A percentile compares a stretch with the other conserved stretches of the same genome.
Conservation (phyloP, 225 moss, liverwort and hornwort species). For the Pseudoscleropodium purum region DNA sequence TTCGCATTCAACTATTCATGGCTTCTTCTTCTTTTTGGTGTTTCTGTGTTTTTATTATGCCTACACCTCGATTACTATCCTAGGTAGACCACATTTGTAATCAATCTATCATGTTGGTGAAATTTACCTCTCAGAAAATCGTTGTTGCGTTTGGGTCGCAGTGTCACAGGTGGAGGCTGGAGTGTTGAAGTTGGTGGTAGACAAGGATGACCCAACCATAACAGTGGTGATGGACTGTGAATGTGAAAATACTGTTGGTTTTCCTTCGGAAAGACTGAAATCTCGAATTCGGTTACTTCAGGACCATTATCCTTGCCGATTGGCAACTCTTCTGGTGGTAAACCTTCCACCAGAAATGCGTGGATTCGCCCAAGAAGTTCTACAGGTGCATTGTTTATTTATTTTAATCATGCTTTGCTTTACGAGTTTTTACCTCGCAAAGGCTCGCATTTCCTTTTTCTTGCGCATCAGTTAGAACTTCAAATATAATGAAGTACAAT, state of each 20-base stretch:
- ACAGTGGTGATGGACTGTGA: slow-evolving; percentile 92
- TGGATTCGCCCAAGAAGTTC: slow-evolving; percentile 60
- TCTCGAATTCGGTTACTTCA: slow-evolving; percentile 77
- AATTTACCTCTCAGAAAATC: background rate
- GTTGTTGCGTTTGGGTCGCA: slow-evolving; percentile 15
- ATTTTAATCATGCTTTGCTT: background rate
- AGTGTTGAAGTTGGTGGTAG: slow-evolving; percentile 46
- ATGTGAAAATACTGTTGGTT: slow-evolving; percentile 67
- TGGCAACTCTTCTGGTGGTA: slow-evolving; percentile 68
- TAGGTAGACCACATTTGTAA: background rate
- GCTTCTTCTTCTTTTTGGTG: background rate
- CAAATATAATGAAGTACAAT: background rate
- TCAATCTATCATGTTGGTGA: background rate
- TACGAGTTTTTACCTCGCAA: background rate
- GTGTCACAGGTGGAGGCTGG: slow-evolving; percentile 98
- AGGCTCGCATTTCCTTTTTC: background rate
- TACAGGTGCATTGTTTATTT: slow-evolving; percentile 45
- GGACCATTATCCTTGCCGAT: slow-evolving; percentile 86
- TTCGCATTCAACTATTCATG: background rate
- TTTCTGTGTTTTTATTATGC: background rate
- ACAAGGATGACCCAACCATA: slow-evolving; percentile 63
- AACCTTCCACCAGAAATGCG: slow-evolving; percentile 88
- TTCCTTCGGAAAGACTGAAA: slow-evolving; percentile 82
- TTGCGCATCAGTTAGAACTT: background rate
- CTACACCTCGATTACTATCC: background rate